These are phyloP conservation scores for Colletotrichum lupini DNA, from an alignment of 2,329 filamentous ascomycete genomes.

Conservation along the genomic window DNA sequence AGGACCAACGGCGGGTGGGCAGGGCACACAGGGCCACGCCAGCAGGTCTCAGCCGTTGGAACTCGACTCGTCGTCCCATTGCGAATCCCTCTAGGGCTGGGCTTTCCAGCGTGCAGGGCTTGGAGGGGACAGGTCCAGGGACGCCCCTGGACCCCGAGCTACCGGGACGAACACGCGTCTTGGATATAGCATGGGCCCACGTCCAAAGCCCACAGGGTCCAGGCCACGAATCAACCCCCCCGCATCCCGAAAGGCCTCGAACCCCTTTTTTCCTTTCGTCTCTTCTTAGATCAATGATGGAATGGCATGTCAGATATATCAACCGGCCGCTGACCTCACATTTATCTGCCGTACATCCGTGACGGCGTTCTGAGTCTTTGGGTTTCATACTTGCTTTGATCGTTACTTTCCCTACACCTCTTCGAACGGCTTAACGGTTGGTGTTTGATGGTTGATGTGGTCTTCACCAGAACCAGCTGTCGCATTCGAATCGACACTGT, in stretches of 20 bases:
- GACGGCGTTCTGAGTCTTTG: neutral
- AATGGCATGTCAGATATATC: neutral
- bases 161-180: conserved; percentile 29
- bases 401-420: neutral
- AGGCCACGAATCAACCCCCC: conserved; percentile 2
- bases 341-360: neutral
- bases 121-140: neutral
- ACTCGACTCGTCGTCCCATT: neutral
- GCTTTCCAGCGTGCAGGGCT: too few relatives aligned
- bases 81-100: too few relatives aligned
- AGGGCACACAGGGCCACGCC: neutral
- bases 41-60: neutral
- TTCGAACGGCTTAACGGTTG: neutral
- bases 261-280: neutral
- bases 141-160: neutral
- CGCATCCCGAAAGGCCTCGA: conserved; percentile 11
- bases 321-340: neutral
- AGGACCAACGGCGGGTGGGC: neutral
- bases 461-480: neutral
- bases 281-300: neutral
- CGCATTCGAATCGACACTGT: neutral
- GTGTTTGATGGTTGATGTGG: too few relatives aligned
- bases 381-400: neutral
- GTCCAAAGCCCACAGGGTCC: neutral
- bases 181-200: conserved; percentile 25